These are phyloP conservation scores for Coemansia sp. DNA, from an alignment of 192 early-diverging fungal genomes.

Conservation along the genomic window DNA sequence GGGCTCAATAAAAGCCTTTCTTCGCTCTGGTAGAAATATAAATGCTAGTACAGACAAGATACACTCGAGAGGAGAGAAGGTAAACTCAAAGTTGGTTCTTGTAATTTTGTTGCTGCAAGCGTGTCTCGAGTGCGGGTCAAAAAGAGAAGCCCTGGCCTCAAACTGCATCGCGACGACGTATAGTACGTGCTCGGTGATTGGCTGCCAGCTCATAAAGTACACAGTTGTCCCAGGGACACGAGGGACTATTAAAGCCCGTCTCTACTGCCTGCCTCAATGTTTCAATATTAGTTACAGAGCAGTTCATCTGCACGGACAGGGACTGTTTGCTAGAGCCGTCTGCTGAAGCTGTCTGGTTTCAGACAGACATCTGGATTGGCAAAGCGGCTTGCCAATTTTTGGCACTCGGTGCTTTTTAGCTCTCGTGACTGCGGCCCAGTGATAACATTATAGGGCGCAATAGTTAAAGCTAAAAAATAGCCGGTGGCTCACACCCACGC, in stretches of 20 bases:
- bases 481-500: not conserved
- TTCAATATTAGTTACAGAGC: not conserved
- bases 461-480: not conserved
- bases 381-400: not conserved
- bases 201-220: not conserved
- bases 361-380: not conserved
- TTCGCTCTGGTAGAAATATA: not conserved
- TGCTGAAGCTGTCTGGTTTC: too few species aligned
- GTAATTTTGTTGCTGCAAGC: not conserved
- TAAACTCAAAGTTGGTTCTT: not conserved
- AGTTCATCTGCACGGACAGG: not conserved
- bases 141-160: slow-evolving; percentile 2
- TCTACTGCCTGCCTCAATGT: not conserved
- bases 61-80: not conserved
- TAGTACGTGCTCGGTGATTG: slow-evolving; percentile 2
- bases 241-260: not conserved
- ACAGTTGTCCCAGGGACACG: not conserved
- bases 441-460: not conserved
- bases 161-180: not conserved
- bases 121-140: not conserved
- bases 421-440: not conserved
- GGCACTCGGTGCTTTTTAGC: not conserved
- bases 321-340: not conserved
- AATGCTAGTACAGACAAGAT: not conserved
- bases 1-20: not conserved